Percentiles rank a stretch among this genome's conserved stretches.
Evolutionary conservation across 805 yeast species (phyloP).

Genomic region (Pichia occidentalis): DNA sequence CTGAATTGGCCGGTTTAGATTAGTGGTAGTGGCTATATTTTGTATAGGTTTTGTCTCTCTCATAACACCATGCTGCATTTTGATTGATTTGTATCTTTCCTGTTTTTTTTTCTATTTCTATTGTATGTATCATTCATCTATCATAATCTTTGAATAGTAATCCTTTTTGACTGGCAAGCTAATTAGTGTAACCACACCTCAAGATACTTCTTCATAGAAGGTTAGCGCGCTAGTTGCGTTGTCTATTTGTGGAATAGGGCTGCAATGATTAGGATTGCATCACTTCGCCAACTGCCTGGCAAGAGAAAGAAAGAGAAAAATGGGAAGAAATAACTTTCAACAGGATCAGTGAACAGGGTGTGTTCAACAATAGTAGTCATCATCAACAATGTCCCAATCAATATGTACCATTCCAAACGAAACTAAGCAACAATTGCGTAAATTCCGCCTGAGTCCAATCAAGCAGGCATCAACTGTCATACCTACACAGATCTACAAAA

Average conservation of each 20-base stretch:
- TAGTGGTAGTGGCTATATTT: slow-evolving; percentile 2
- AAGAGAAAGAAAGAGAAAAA: too few species aligned
- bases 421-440: slow-evolving; percentile 53
- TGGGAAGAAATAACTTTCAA: too few species aligned
- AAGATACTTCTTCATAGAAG: too few species aligned
- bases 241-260: too few species aligned
- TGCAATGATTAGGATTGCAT: too few species aligned
- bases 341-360: too few species aligned
- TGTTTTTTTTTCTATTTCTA: background rate
- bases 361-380: too few species aligned
- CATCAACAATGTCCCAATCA: slow-evolving; percentile 35
- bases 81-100: background rate
- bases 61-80: too few species aligned
- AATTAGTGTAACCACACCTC: too few species aligned
- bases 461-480: slow-evolving; percentile 58
- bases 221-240: too few species aligned
- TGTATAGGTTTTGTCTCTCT: too few species aligned
- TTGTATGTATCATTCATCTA: background rate
- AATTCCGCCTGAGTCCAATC: slow-evolving; percentile 53
- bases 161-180: background rate
- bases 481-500: slow-evolving; percentile 57
- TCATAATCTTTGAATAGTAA: background rate
- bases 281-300: too few species aligned
- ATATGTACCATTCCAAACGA: slow-evolving; percentile 59
- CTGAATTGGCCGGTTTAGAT: slow-evolving; percentile 34